Evolutionary conservation across 2,329 filamentous ascomycete genomes (phyloP).

Genomic region (Alternaria postmessia): DNA sequence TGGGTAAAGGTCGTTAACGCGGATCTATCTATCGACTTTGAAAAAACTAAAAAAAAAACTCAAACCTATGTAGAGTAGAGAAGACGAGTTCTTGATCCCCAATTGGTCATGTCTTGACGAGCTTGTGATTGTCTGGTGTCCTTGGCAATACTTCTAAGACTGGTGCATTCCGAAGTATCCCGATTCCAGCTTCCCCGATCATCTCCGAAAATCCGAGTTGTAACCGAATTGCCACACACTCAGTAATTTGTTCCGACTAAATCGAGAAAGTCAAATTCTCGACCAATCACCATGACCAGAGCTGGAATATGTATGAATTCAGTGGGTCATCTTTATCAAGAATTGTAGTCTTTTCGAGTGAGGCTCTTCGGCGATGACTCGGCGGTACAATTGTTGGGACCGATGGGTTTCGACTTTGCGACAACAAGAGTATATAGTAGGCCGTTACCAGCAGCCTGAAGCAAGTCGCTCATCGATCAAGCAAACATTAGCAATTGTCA

Average conservation of each 20-base stretch:
- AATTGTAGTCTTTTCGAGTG: background rate
- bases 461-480: background rate
- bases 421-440: conserved; percentile 1
- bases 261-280: background rate
- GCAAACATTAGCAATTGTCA: background rate
- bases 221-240: conserved; percentile 11
- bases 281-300: background rate
- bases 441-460: background rate
- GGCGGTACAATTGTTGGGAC: conserved; percentile 11
- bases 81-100: background rate
- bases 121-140: background rate
- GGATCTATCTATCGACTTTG: too few relatives aligned
- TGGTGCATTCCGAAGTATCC: background rate
- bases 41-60: too few relatives aligned
- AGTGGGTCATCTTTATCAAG: background rate
- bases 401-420: background rate
- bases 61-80: background rate
- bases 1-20: background rate
- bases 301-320: background rate
- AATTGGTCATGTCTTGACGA: background rate
- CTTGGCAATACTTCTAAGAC: background rate
- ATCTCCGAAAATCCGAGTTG: conserved; percentile 17
- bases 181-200: conserved; percentile 15
- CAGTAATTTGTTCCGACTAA: background rate
- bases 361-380: conserved; percentile 24